Evolutionary conservation across 169 alveolate genomes (phyloP).

Genomic region (Plasmodium ovale): DNA sequence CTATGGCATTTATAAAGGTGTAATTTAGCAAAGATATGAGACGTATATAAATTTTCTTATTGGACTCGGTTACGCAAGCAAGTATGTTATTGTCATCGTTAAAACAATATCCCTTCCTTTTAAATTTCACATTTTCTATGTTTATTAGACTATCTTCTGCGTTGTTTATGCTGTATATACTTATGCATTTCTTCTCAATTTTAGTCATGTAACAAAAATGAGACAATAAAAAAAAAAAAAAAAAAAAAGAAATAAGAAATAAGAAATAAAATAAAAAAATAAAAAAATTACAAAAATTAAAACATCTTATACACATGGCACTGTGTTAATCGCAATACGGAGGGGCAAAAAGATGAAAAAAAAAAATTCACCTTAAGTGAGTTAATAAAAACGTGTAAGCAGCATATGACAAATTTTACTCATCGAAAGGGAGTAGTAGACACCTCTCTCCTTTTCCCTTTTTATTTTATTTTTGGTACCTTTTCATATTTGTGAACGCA

Average conservation of each 20-base stretch:
- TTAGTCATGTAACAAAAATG: too few relatives aligned
- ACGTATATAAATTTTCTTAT: slow-evolving; percentile 5
- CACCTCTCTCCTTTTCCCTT: too few relatives aligned
- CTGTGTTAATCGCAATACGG: too few relatives aligned
- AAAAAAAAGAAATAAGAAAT: neutral
- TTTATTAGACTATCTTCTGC: slow-evolving; percentile 13
- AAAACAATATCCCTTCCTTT: slow-evolving; percentile 25
- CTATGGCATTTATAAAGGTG: neutral
- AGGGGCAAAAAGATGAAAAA: too few relatives aligned
- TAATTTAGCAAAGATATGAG: slow-evolving; percentile 32
- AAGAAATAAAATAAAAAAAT: neutral
- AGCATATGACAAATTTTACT: too few relatives aligned
- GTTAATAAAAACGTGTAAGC: too few relatives aligned
- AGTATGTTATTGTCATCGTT: slow-evolving; percentile 7
- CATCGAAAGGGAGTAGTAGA: too few relatives aligned
- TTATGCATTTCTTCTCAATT: slow-evolving; percentile 24
- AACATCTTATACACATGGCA: too few relatives aligned
- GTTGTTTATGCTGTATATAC: slow-evolving; percentile 23
- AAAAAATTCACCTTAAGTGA: too few relatives aligned
- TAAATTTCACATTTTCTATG: slow-evolving; percentile 28
- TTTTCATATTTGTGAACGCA: slow-evolving; percentile 32
- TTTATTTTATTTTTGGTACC: slow-evolving; percentile 11
- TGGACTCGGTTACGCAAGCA: slow-evolving; percentile 29
- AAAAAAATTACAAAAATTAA: too few relatives aligned
- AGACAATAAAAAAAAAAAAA: neutral